These are phyloP conservation scores for Beauveria bassiana DNA, from an alignment of 2,329 filamentous ascomycete species.

Conservation along the genomic window DNA sequence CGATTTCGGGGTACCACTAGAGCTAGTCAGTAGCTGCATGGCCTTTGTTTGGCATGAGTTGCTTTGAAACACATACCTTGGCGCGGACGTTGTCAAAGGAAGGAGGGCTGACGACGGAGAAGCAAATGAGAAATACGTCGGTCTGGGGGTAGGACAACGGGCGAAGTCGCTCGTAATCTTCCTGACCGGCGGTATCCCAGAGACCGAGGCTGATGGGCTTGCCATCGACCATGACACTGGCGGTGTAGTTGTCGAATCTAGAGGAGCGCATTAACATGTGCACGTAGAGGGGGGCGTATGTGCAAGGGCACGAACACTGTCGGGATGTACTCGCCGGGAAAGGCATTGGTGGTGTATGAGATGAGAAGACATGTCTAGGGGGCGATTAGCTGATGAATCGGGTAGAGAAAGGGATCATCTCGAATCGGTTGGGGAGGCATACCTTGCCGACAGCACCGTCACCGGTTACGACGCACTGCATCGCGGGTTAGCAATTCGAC, in stretches of 20 bases:
- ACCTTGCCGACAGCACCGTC: constrained; percentile 99
- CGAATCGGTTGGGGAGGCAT: constrained; percentile 14
- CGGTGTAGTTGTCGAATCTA: constrained; percentile 98
- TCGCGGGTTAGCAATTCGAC: constrained; percentile 28
- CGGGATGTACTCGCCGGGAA: constrained; percentile 99
- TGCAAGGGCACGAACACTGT: constrained; percentile 66
- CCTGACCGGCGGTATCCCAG: constrained; percentile 98
- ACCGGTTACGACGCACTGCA: constrained; percentile 93
- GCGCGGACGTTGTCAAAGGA: constrained; percentile 99
- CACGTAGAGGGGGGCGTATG: constrained; percentile 10
- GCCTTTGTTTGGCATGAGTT: neutral
- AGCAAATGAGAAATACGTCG: constrained; percentile 96
- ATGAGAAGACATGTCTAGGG: constrained; percentile 92
- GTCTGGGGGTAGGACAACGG: constrained; percentile 97
- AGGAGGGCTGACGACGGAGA: constrained; percentile 94
- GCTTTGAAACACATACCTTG: constrained; percentile 58
- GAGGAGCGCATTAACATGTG: constrained; percentile 15
- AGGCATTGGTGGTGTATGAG: constrained; percentile 98
- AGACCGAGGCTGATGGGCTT: constrained; percentile 94
- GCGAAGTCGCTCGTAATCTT: constrained; percentile 93
- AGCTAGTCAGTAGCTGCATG: neutral
- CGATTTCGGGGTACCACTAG: constrained; percentile 96
- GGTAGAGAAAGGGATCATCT: neutral
- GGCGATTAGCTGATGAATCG: constrained; percentile 20
- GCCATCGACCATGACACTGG: constrained; percentile 97